Conservation (phyloP, 164 flowering plant species). For the Saururus chinensis region DNA sequence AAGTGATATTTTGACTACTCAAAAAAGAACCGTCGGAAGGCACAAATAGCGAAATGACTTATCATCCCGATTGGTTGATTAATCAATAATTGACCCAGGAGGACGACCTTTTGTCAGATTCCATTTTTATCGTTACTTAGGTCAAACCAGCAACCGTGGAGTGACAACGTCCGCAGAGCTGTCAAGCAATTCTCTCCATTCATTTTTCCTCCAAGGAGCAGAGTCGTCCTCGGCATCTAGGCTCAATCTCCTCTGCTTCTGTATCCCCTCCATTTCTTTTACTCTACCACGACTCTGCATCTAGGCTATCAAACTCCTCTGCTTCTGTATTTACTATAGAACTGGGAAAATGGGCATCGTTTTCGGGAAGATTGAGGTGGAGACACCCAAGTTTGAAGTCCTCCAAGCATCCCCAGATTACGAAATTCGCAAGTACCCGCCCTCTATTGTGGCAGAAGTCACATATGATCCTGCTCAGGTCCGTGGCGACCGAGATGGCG, state of each 20-base stretch:
- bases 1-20: no score
- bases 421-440: slow-evolving; percentile 64
- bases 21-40: no score
- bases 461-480: slow-evolving; percentile 57
- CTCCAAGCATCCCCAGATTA: slow-evolving; percentile 42
- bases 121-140: no score
- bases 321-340: not conserved
- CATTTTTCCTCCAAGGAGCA: no score
- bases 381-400: slow-evolving; percentile 62
- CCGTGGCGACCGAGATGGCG: slow-evolving; percentile 59
- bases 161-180: slow-evolving; percentile 10
- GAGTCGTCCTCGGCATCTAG: not conserved
- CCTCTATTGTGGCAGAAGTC: slow-evolving; percentile 55
- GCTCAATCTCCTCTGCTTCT: no score
- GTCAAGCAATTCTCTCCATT: not conserved
- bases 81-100: not conserved
- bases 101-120: no score
- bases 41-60: no score
- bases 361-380: slow-evolving; percentile 63
- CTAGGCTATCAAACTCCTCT: no score
- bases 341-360: slow-evolving; percentile 45
- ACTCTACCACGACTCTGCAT: no score
- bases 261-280: no score
- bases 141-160: slow-evolving; percentile 8
- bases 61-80: no score